Base-by-base conservation (phyloP, 805 yeast species). In the Nematodospora valgi region DNA sequence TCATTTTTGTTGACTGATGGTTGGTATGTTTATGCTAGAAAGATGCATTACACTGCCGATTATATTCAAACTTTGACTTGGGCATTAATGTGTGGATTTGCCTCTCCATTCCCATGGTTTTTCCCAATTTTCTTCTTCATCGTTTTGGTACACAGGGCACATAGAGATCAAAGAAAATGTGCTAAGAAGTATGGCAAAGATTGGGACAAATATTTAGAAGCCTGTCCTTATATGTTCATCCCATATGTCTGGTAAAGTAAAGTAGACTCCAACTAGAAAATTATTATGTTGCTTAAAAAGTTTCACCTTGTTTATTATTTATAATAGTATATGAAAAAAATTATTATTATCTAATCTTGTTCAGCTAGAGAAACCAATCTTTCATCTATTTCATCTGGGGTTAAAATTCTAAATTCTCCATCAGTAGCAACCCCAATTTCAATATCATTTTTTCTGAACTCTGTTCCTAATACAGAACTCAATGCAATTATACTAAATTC, bases 41-140 rank as follows among this genome's bases (percentile, higher is more conserved):
- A 93, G 65, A 79, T 82, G 44, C 94, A 89, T 64, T 93, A 93
- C 72, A 88, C 97, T 23, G 96, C 95, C 15, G 98, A 93, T 60
- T 87, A 80, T 74, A 68, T 75, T 32, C 96, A 88, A 68, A 76
- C 94, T 32, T 68, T 86, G 49, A 74, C 93, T 30, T 93, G 98
- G 98, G 95, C 91, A 4, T 71, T 93, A 42, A 74, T 80, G 43
- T 87, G 96, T 61, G 98, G 98, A 1, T 80, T 82, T 59, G 71
- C 70, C 21, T 85, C 96, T 3, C 85, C 89, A 32, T 78, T 91
- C 70, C 96, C 97, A 28, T 93, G 95, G 91, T 93, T 93, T 64
- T 91, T 83, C 79, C 97, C 98, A 4, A 67, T 70, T 15, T 93
- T 93, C 69, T 93, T 87, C 79, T 76, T 88, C 43, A 64, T 82